Base-by-base conservation (phyloP, 177 flowering plant species). In the Vitis hybrid region DNA sequence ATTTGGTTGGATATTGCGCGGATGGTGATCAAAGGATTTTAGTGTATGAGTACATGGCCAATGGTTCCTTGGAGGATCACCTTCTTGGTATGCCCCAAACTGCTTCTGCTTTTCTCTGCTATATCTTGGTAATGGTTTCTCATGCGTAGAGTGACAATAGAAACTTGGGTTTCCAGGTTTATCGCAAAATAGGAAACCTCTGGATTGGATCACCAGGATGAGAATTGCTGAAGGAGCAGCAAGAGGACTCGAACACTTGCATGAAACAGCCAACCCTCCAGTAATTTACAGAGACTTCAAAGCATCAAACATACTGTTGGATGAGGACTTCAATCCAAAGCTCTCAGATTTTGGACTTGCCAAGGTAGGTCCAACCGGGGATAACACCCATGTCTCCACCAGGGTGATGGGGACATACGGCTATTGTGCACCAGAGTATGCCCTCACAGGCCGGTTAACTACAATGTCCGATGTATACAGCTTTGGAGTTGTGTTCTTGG, bases 341-440 rank as follows among this genome's bases (percentile, higher is more conserved):
- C 91, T 92, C 54, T 92, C 98, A 3, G 98, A 92, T 81, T 92
- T 92, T 52, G 98, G 98, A 1, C 87, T 92, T 12, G 98, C 98
- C 50, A 91, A 89, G 78, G 73, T 89, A 8, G 97, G 94, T 60
- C 98, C 97, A 26, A 82, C 88, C 1, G 97, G 94, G 11, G 92
- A 84, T 16, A 86, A 85, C 68, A 71, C 76, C 19, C 90, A 89
- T 79, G 92, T 91, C 1, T 86, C 94, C 9, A 88, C 96, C 34
- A 84, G 92, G 68, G 94, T 93, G 34, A 91, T 93, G 97, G 98
- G 97, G 10, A 91, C 98, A 0, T 89, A 89, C 55, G 98, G 97
- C 19, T 92, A 91, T 19, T 93, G 98, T 64, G 91, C 94, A 4
- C 98, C 98, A 12, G 98, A 93, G 68, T 93, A 93, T 74, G 94